phyloP scores from a whole-genome alignment of 352 stramenopile genomes.

The Bremia lactucae region DNA sequence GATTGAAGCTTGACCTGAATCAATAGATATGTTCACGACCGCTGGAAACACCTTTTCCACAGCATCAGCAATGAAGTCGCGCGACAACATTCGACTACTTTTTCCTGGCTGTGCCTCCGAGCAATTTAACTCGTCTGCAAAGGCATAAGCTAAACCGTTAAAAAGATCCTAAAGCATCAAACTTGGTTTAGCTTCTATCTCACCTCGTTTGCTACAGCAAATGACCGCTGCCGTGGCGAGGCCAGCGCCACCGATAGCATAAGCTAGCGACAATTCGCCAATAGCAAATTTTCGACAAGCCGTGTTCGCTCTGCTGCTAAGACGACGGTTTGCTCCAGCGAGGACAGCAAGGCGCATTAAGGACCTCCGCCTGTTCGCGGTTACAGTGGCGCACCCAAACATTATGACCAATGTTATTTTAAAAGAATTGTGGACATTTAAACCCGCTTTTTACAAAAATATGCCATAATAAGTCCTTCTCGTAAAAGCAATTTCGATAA shows the following conservation, averaged over 20 bases:
- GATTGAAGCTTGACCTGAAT: constrained; percentile 27
- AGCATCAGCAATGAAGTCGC: constrained; percentile 85
- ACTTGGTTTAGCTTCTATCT: background rate
- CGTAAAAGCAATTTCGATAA: too few relatives aligned
- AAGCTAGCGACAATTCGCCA: constrained; percentile 12
- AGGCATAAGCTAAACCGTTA: background rate
- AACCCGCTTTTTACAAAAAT: too few relatives aligned
- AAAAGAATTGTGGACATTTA: too few relatives aligned
- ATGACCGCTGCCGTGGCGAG: constrained; percentile 14
- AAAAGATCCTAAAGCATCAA: background rate
- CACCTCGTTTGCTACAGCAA: constrained; percentile 13
- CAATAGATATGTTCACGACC: constrained; percentile 84
- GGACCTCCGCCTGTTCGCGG: constrained; percentile 16
- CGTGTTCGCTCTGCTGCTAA: background rate
- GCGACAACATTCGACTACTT: constrained; percentile 28
- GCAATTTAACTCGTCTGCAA: constrained; percentile 7
- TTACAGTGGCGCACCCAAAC: constrained; percentile 2
- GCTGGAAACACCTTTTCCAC: constrained; percentile 81
- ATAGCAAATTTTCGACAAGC: background rate
- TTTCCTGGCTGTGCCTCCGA: constrained; percentile 14
- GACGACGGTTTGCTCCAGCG: constrained; percentile 1
- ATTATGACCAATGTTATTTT: too few relatives aligned
- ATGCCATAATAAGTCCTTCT: too few relatives aligned
- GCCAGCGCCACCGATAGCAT: constrained; percentile 13
- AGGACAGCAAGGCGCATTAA: constrained; percentile 2